These are phyloP conservation scores for Moricandia arvensis DNA, from an alignment of 345 rosid species.

Conservation along the genomic window DNA sequence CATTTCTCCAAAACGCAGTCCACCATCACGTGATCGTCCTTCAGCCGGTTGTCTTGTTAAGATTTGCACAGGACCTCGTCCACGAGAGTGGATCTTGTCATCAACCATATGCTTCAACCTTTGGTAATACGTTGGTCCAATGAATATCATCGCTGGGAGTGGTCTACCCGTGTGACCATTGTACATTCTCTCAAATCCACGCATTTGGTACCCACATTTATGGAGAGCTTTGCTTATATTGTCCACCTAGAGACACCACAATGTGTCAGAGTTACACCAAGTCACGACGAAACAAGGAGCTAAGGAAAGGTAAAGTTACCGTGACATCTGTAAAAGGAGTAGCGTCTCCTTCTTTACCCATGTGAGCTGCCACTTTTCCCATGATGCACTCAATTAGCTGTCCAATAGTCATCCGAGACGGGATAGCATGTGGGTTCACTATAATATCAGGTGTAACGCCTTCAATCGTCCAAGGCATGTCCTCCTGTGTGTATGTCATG, in stretches of 20 bases:
- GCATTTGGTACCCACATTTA: constrained; percentile 97
- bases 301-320: constrained; percentile 44
- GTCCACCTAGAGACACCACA: constrained; percentile 61
- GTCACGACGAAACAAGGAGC: constrained; percentile 11
- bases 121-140: constrained; percentile 97
- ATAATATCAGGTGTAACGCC: constrained; percentile 93
- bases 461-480: constrained; percentile 99
- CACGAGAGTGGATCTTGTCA: constrained; percentile 98
- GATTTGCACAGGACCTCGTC: constrained; percentile 95
- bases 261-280: background rate
- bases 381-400: constrained; percentile 98
- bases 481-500: constrained; percentile 97
- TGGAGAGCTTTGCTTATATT: constrained; percentile 97
- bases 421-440: constrained; percentile 99
- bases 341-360: constrained; percentile 99
- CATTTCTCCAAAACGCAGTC: constrained; percentile 97
- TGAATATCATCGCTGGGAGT: constrained; percentile 86
- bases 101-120: constrained; percentile 98
- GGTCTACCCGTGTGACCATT: constrained; percentile 94
- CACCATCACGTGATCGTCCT: constrained; percentile 98
- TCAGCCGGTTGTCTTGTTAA: constrained; percentile 97
- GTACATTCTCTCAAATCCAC: constrained; percentile 97
- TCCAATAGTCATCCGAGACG: constrained; percentile 98
- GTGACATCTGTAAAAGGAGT: constrained; percentile 99
- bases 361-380: constrained; percentile 99